Percentiles rank a stretch among this genome's conserved stretches.
Evolutionary conservation across 306 rosid species (phyloP).

Genomic region (Cucurbita ficifolia): DNA sequence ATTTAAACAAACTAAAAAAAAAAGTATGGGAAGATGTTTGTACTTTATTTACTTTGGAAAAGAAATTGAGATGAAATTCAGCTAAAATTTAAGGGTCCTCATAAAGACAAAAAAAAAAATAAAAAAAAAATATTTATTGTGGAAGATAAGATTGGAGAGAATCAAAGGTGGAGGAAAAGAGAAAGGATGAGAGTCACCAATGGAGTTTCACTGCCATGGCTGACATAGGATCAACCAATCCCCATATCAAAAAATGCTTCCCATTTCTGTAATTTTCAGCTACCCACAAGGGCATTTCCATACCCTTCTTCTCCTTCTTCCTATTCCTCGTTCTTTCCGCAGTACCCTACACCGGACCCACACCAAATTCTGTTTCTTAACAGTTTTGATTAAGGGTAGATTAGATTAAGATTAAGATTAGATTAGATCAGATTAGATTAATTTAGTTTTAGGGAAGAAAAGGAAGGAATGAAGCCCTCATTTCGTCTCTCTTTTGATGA

Average conservation of each 20-base stretch:
- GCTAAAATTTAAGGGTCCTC: neutral
- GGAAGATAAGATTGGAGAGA: conserved; percentile 1
- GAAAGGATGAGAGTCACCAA: neutral
- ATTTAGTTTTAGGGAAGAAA: conserved; percentile 12
- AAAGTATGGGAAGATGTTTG: neutral
- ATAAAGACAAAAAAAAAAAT: neutral
- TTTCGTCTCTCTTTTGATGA: conserved; percentile 12
- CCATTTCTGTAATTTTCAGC: neutral
- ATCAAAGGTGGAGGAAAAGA: neutral
- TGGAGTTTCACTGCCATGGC: conserved; percentile 1
- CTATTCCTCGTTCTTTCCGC: conserved; percentile 1
- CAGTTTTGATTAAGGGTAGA: too few species aligned
- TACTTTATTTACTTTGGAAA: too few species aligned
- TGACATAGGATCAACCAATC: conserved; percentile 1
- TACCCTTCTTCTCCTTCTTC: neutral
- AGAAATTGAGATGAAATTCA: neutral
- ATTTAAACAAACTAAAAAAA: too few species aligned
- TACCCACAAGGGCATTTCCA: neutral
- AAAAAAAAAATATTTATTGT: neutral
- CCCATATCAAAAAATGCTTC: neutral
- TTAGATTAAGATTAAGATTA: neutral
- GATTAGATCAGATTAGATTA: neutral
- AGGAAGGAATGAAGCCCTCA: conserved; percentile 5
- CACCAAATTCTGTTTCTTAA: neutral
- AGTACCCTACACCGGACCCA: neutral